Evolutionary conservation across 805 yeast genomes (phyloP).

Genomic region (Pichia pseudocactophila): DNA sequence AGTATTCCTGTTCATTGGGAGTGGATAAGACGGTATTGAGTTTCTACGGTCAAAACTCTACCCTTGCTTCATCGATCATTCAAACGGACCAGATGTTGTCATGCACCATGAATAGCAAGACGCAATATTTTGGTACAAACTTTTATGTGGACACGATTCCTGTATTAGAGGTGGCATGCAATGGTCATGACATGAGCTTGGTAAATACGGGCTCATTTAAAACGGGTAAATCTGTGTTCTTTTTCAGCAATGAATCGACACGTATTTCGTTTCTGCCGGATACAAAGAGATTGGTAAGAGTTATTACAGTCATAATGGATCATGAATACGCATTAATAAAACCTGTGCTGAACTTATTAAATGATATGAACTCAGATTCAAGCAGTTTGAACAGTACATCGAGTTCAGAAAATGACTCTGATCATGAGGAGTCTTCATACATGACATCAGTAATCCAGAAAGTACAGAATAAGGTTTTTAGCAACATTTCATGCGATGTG

Average conservation of each 20-base stretch:
- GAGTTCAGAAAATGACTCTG: too few species aligned
- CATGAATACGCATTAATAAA: slow-evolving; percentile 19
- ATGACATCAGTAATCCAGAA: background rate
- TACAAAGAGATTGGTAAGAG: slow-evolving; percentile 14
- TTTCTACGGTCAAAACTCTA: slow-evolving; percentile 15
- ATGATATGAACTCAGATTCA: too few species aligned
- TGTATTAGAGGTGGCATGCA: slow-evolving; percentile 12
- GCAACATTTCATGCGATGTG: slow-evolving; percentile 1
- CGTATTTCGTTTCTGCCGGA: slow-evolving; percentile 17
- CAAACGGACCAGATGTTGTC: slow-evolving; percentile 14
- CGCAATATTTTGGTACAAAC: slow-evolving; percentile 7
- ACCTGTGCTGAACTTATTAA: slow-evolving; percentile 2
- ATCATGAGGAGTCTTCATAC: background rate
- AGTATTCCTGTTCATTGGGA: slow-evolving; percentile 16
- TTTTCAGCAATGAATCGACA: slow-evolving; percentile 12
- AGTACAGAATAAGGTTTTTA: background rate
- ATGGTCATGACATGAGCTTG: slow-evolving; percentile 12
- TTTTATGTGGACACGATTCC: slow-evolving; percentile 6
- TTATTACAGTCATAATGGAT: slow-evolving; percentile 16
- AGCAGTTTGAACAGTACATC: too few species aligned
- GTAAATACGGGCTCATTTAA: slow-evolving; percentile 17
- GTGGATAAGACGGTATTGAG: slow-evolving; percentile 17
- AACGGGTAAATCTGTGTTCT: slow-evolving; percentile 18
- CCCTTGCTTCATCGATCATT: slow-evolving; percentile 14
- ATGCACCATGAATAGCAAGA: slow-evolving; percentile 15